Evolutionary conservation across 208 protist genomes (phyloP).

Genomic region (Trypanosoma melophagium): DNA sequence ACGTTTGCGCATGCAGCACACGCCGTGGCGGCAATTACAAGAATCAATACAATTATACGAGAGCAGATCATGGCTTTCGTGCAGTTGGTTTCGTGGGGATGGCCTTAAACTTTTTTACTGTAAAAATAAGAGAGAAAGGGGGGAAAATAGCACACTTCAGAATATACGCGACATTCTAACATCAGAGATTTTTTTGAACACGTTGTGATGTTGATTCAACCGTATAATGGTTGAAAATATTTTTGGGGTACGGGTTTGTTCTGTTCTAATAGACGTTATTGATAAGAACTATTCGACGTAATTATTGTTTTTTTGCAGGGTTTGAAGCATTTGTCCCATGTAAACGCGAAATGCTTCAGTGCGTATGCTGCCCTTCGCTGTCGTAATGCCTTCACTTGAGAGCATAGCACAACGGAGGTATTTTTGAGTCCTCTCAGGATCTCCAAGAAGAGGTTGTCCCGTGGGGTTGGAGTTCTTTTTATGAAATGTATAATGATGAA

Average conservation of each 20-base stretch:
- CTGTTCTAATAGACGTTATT: no score
- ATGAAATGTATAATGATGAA: neutral
- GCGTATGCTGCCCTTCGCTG: neutral
- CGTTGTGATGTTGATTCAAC: no score
- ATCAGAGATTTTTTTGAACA: no score
- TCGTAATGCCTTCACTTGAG: neutral
- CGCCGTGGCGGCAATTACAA: neutral
- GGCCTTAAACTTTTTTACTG: neutral
- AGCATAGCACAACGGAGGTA: neutral
- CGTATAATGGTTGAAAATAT: no score
- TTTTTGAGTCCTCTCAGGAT: neutral
- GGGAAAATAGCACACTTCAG: neutral
- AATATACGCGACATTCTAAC: no score
- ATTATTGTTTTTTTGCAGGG: constrained; percentile 11
- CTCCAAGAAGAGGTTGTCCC: neutral
- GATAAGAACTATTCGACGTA: constrained; percentile 5
- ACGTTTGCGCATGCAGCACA: neutral
- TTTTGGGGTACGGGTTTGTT: no score
- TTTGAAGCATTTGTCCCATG: constrained; percentile 17
- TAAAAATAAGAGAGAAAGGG: neutral
- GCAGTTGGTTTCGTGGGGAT: neutral
- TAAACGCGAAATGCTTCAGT: constrained; percentile 22
- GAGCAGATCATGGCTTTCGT: neutral
- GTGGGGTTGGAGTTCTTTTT: neutral
- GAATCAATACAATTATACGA: neutral